These are phyloP conservation scores for Uncinocarpus reesii DNA, from an alignment of 2,329 filamentous ascomycete genomes.

Conservation along the genomic window DNA sequence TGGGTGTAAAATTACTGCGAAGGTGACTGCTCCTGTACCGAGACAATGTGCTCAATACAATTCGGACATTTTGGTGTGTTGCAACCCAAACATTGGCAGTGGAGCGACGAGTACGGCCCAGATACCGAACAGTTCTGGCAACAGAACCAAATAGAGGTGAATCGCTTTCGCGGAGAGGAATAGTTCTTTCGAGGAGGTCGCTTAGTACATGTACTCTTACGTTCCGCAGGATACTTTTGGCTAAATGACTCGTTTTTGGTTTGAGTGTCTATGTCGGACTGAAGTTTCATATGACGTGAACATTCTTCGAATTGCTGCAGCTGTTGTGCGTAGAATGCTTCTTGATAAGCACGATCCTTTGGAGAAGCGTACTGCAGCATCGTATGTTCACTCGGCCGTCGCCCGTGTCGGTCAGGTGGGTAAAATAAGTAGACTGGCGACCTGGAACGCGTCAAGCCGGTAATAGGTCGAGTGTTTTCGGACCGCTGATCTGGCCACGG, in stretches of 20 bases:
- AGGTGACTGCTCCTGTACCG: not conserved
- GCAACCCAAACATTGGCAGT: slow-evolving; percentile 12
- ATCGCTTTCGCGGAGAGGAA: not conserved
- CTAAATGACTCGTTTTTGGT: too few relatives aligned
- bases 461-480: slow-evolving; percentile 1
- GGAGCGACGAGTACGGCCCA: slow-evolving; percentile 14
- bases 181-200: not conserved
- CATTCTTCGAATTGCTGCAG: slow-evolving; percentile 4
- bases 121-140: slow-evolving; percentile 10
- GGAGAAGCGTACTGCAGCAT: slow-evolving; percentile 17
- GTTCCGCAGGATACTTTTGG: not conserved
- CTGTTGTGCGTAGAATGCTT: slow-evolving; percentile 9
- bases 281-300: not conserved
- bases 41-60: slow-evolving; percentile 7
- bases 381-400: slow-evolving; percentile 14
- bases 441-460: slow-evolving; percentile 14
- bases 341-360: slow-evolving; percentile 6
- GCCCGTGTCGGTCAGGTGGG: slow-evolving; percentile 13
- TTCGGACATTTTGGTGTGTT: slow-evolving; percentile 8
- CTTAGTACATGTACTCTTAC: not conserved
- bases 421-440: slow-evolving; percentile 17
- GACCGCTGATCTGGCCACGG: not conserved
- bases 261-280: too few relatives aligned
- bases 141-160: slow-evolving; percentile 13
- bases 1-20: not conserved